Base-by-base conservation (phyloP, 2,329 filamentous ascomycete species). In the Pseudogymnoascus sp. region DNA sequence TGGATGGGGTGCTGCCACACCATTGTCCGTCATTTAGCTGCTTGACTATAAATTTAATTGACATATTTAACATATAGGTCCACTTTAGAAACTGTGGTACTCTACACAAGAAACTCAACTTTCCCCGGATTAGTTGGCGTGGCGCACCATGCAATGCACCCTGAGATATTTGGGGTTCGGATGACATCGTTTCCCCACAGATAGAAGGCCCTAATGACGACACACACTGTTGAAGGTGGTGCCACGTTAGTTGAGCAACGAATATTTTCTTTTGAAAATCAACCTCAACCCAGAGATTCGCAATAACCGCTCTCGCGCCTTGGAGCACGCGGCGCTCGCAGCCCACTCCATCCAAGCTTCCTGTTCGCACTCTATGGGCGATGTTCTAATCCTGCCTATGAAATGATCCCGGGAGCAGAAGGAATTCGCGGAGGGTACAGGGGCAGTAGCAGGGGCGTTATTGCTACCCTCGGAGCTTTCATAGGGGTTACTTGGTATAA, bases 401-500 rank as follows among this genome's bases (percentile, higher is more conserved):
- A 60, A 60, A 60, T 60, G 58, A 4, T 12, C 21, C 4, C 23
- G 12, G 33, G 5, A n/a, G 10, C 11, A 37, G 16, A 8, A 16
- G 38, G 33, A 11, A 39, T 60, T 31, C 58, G 38, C 14, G 38
- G 38, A 31, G 58, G 58, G 29, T 55, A 55, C 10, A 55, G 4
- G 1, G 49, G 49, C n/a, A 55, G 33, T 12, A 60, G 33, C 12
- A 60, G 19, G 8, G 58, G 33, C n/a, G 35, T 39, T 14, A 31
- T 39, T 60, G 58, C 38, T 6, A 60, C 58, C 14, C 26, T 65
- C 19, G 52, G 55, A 29, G 72, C 71, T 60, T 74, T 75, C 61
- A 62, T 72, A 8, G 65, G 70, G 45, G 67, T 75, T 55, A 66
- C 72, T 19, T 62, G 74, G 19, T 75, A 74, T 72, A 76, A 76